phyloP scores from a whole-genome alignment of 108 stramenopile genomes.

The Cyclotella atomus region DNA sequence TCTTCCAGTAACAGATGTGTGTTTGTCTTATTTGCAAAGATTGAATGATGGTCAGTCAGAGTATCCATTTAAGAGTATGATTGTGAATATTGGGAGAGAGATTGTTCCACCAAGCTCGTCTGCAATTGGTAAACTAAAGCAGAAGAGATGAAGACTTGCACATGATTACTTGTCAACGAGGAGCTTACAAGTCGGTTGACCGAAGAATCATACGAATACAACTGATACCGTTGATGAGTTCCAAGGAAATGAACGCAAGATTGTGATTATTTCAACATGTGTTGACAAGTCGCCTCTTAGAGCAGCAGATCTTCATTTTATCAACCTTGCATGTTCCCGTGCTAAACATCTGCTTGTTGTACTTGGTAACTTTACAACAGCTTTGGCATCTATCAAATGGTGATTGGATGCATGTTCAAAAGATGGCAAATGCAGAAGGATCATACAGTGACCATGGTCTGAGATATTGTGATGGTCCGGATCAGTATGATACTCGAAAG shows the following conservation, averaged over 20 bases:
- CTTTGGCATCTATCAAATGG: neutral
- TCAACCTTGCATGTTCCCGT: constrained; percentile 1
- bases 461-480: neutral
- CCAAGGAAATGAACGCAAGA: constrained; percentile 6
- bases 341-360: neutral
- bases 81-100: constrained; percentile 11
- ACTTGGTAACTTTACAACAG: neutral
- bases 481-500: neutral
- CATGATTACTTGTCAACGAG: no score
- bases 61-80: constrained; percentile 7
- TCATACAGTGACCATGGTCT: constrained; percentile 4
- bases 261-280: constrained; percentile 3
- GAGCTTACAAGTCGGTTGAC: neutral
- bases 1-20: constrained; percentile 51
- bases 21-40: constrained; percentile 2
- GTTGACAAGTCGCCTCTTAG: neutral
- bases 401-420: neutral
- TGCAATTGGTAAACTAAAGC: constrained; percentile 29
- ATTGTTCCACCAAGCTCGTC: constrained; percentile 32
- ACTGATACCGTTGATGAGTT: constrained; percentile 8
- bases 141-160: constrained; percentile 16
- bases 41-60: neutral
- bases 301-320: constrained; percentile 5
- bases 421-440: neutral
- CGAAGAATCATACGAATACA: neutral